Evolutionary conservation across 768 basidiomycete species (phyloP).

Genomic region (Gymnopilus junonius): DNA sequence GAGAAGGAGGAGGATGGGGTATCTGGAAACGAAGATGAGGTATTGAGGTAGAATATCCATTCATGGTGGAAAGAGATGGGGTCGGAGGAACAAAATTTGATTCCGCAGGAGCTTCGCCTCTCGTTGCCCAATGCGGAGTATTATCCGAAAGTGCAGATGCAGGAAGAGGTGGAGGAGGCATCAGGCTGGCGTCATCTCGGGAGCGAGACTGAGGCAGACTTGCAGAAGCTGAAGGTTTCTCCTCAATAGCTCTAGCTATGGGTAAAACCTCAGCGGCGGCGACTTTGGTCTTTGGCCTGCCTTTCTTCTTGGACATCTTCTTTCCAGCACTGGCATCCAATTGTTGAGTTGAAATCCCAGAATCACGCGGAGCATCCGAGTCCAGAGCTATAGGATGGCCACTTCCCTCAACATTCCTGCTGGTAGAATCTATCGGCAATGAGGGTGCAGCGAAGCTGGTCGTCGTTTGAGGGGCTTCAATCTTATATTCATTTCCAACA

Average conservation of each 20-base stretch:
- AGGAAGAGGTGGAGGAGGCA: background rate
- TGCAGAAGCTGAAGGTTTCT: background rate
- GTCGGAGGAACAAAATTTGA: background rate
- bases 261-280: background rate
- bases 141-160: background rate
- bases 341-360: background rate
- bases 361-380: background rate
- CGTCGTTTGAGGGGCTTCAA: background rate
- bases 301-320: background rate
- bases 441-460: background rate
- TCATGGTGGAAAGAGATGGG: background rate
- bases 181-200: background rate
- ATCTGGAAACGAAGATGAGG: too few relatives aligned
- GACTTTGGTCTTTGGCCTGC: background rate
- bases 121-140: background rate
- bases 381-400: background rate
- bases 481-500: background rate
- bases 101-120: background rate
- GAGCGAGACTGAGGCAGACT: background rate
- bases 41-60: background rate
- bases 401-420: background rate
- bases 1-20: background rate
- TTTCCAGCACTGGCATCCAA: background rate
- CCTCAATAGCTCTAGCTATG: background rate
- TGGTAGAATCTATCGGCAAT: background rate